phyloP scores from a whole-genome alignment of 352 stramenopile species.

The Phytophthora chlamydospora region DNA sequence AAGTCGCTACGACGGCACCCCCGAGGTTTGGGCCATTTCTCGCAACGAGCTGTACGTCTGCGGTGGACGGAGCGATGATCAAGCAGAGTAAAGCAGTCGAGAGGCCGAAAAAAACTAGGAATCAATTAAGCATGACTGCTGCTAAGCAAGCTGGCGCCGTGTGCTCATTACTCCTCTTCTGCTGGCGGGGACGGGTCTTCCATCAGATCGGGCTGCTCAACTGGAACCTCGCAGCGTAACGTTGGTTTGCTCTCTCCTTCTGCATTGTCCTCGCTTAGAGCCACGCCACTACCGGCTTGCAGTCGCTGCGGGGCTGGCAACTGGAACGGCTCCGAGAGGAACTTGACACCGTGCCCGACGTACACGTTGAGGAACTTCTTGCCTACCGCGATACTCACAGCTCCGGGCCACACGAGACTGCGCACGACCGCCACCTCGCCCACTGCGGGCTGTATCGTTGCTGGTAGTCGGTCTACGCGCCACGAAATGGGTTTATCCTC shows the following conservation, averaged over 20 bases:
- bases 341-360: constrained; percentile 86
- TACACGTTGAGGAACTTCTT: constrained; percentile 93
- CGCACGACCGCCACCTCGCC: constrained; percentile 72
- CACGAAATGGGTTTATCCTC: constrained; percentile 77
- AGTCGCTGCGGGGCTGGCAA: constrained; percentile 55
- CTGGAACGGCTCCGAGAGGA: constrained; percentile 64
- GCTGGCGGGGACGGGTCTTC: constrained; percentile 77
- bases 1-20: constrained; percentile 20
- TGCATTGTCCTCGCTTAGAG: constrained; percentile 35
- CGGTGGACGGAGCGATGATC: constrained; percentile 15
- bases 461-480: constrained; percentile 76
- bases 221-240: constrained; percentile 61
- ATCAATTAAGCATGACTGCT: constrained; percentile 9
- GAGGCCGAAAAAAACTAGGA: constrained; percentile 1
- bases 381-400: constrained; percentile 82
- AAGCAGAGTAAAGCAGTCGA: constrained; percentile 2
- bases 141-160: not conserved
- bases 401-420: constrained; percentile 86
- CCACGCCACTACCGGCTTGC: constrained; percentile 57
- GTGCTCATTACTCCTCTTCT: constrained; percentile 47
- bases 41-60: constrained; percentile 46
- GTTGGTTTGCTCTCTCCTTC: constrained; percentile 45
- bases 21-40: constrained; percentile 51
- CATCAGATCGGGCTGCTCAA: constrained; percentile 77
- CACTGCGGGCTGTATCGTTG: constrained; percentile 63